Evolutionary conservation across 1,284 basidiomycete genomes (phyloP), one percentile per base, ranked within the genome.

Genomic region (Sanguinoderma infundibulare): DNA sequence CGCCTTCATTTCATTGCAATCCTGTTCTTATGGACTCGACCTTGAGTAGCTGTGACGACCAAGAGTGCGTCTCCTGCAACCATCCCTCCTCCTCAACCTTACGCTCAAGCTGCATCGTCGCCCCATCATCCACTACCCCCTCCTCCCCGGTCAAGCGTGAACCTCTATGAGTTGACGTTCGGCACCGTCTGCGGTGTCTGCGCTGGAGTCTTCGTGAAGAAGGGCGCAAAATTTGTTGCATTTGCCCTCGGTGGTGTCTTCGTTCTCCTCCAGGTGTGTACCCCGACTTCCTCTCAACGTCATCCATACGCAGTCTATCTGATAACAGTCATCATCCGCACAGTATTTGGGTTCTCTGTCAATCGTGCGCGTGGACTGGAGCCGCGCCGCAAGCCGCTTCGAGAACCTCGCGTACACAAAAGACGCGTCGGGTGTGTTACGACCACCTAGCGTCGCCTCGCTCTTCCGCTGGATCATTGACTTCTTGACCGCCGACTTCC

Each of bases 401-500:
- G 91, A 95, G 70, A 84, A 83, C 59, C 65, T 86, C 34, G 89
- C 95, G 70, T 89, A 92, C 68, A 86, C 82, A 9, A 84, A 76
- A 24, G 87, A 92, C 51, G 77, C 79, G 1, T 69, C 65, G 22
- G 92, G 83, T 12, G 73, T 73, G 30, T 81, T 72, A 64, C 79
- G 72, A 57, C 79, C 90, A 7, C 90, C 92, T 0, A 92, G 84
- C 7, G 75, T 90, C 60, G 75, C 74, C 35, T 86, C 88, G 4
- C 73, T 92, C 39, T 94, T 90, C 84, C 83, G 76, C 50, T 88
- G 90, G 85, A 71, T 92, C 28, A 79, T 95, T 38, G 81, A 95
- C 76, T 98, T 98, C 80, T 79, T 98, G 72, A 94, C 93, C 0
- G 91, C 94, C 26, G 93, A 98, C 75, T 98, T 98, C 79, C 96